A percentile compares a stretch with the other conserved stretches of the same genome.
These are phyloP conservation scores for Xerophyta viscosa DNA, from an alignment of 106 monocot species.

Conservation along the genomic window DNA sequence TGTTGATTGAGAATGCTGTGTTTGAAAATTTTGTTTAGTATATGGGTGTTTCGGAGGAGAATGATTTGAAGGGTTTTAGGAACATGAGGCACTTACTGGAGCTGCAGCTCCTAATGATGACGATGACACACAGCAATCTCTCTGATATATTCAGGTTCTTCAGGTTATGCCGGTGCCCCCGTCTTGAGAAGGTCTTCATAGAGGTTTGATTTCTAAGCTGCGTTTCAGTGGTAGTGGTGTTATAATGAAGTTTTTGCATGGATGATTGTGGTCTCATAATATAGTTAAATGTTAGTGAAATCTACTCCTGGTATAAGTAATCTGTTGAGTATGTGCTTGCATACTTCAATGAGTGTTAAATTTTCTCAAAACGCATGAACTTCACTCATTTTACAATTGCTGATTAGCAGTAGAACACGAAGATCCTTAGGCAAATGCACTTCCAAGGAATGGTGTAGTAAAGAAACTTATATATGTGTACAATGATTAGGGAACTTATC, in stretches of 20 bases:
- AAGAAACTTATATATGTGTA: too few relatives aligned
- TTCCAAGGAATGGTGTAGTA: too few relatives aligned
- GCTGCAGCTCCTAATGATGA: conserved; percentile 1
- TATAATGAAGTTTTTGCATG: background rate
- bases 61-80: background rate
- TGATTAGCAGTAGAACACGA: too few relatives aligned
- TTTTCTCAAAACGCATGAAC: too few relatives aligned
- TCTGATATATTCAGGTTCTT: conserved; percentile 4
- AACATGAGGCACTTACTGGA: background rate
- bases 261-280: too few relatives aligned
- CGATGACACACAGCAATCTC: background rate
- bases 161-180: background rate
- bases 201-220: background rate
- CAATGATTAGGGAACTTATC: too few relatives aligned
- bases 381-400: too few relatives aligned
- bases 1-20: background rate
- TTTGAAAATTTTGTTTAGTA: background rate
- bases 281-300: too few relatives aligned
- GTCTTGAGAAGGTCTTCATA: background rate
- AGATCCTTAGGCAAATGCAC: too few relatives aligned
- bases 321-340: too few relatives aligned
- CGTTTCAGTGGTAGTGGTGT: background rate
- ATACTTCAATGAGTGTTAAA: too few relatives aligned
- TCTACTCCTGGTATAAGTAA: too few relatives aligned
- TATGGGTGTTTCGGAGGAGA: background rate